phyloP scores from a whole-genome alignment of 768 basidiomycete genomes.

The Calvatia gigantea region DNA sequence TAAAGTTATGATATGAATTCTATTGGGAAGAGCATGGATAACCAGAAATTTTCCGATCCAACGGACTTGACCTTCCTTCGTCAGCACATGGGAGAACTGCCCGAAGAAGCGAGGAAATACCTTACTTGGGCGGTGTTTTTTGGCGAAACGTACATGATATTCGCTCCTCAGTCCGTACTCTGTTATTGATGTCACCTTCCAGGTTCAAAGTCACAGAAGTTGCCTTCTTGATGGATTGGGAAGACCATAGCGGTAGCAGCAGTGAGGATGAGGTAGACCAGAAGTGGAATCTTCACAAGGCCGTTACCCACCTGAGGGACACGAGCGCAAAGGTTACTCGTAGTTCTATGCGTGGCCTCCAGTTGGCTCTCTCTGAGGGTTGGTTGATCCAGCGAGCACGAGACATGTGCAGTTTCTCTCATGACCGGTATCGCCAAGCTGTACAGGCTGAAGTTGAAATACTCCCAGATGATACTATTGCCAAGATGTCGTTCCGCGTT shows the following conservation, averaged over 20 bases:
- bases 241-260: constrained; percentile 51
- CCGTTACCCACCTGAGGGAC: constrained; percentile 45
- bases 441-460: constrained; percentile 56
- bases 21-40: constrained; percentile 52
- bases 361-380: constrained; percentile 64
- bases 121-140: constrained; percentile 72
- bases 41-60: constrained; percentile 54
- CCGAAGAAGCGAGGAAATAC: constrained; percentile 63
- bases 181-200: not conserved
- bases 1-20: constrained; percentile 50
- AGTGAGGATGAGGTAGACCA: constrained; percentile 51
- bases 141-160: constrained; percentile 55
- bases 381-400: constrained; percentile 71
- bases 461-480: constrained; percentile 44
- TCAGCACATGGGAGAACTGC: constrained; percentile 55
- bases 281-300: constrained; percentile 50
- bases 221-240: constrained; percentile 70
- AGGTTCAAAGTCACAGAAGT: constrained; percentile 77
- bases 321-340: constrained; percentile 39
- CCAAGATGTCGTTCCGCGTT: constrained; percentile 72
- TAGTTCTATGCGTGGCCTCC: constrained; percentile 64
- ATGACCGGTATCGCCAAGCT: constrained; percentile 74
- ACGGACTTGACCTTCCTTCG: constrained; percentile 61
- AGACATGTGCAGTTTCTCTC: constrained; percentile 75
- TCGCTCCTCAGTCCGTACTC: not conserved